These are phyloP conservation scores for Aspergillus viridinutans DNA, from an alignment of 2,329 filamentous ascomycete species.

Conservation along the genomic window DNA sequence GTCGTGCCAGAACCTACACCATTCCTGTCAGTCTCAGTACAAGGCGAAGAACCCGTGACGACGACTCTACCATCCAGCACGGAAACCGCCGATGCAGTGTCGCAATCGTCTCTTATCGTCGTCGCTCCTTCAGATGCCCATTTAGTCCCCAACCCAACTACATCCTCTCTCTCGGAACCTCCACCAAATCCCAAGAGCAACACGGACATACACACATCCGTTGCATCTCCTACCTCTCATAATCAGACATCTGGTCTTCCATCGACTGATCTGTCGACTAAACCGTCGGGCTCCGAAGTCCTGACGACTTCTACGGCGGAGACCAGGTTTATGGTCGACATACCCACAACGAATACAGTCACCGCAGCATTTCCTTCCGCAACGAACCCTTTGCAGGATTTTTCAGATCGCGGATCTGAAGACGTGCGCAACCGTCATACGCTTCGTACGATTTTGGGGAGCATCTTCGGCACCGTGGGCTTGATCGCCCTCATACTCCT, in stretches of 20 bases:
- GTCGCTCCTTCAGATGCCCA: neutral
- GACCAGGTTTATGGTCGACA: neutral
- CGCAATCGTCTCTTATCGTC: neutral
- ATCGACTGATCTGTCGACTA: neutral
- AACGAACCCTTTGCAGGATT: neutral
- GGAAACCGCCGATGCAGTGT: neutral
- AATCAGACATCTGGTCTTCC: neutral
- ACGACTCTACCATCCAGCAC: constrained; percentile 1
- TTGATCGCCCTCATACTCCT: constrained; percentile 22
- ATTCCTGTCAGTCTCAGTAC: neutral
- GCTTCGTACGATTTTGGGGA: constrained; percentile 25
- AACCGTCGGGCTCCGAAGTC: neutral
- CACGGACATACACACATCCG: neutral
- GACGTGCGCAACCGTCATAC: constrained; percentile 1
- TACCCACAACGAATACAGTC: neutral
- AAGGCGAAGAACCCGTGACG: constrained; percentile 2
- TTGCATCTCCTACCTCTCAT: neutral
- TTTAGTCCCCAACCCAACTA: neutral
- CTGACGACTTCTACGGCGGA: neutral
- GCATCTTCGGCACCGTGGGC: constrained; percentile 23
- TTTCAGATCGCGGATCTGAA: neutral
- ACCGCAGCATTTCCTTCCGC: constrained; percentile 2
- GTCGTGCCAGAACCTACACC: constrained; percentile 8
- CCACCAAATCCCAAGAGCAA: neutral
- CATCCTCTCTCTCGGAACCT: neutral